Evolutionary conservation across 208 protist species (phyloP), one percentile per base, ranked within the genome.

Genomic region (Wallacemonas rigidus): DNA sequence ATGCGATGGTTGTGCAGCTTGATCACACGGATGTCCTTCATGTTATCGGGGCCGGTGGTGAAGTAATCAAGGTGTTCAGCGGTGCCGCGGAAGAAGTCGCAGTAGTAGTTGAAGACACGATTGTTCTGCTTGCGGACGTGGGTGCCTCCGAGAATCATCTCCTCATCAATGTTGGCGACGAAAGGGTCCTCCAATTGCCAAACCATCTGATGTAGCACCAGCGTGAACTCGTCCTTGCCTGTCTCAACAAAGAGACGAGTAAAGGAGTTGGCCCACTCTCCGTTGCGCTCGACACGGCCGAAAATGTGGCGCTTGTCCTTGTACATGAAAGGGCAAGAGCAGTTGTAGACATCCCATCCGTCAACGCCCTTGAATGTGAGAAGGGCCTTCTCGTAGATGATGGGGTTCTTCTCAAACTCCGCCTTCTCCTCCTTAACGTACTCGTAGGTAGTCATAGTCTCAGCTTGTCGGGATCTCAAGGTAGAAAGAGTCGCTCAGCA

Each of bases 11-110:
- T 70, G 14, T 69, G 62, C 50, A 87, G 71, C 67, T 87, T 74
- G 15, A 88, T 69, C 38, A 84, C 51, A 53, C 83, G 76, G 43
- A 88, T 76, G 64, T 88, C 83, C 75, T 88, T 88, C 83, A 88
- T 88, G 71, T 82, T 76, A 60, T 85, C 75, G 5, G 83, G 83
- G 2, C 83, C 83, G 1, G 83, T 76, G 43, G 77, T 65, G 57
- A 75, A 88, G 77, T 88, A 88, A 8, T 80, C 71, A 40, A 79
- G 69, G 45, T 85, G 64, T 50, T 81, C 83, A 9, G 79, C 72
- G 12, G 64, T 67, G 47, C 83, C 83, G 56, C 83, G 79, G 50
- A 83, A 88, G 63, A 88, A 88, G 65, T 88, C 83, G 60, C 72
- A 79, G 74, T 83, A 88, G 74, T 85, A 88, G 64, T 67, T 82